Base-by-base conservation (phyloP, 371 early-diverging fungal genomes). In the Cokeromyces recurvatus region DNA sequence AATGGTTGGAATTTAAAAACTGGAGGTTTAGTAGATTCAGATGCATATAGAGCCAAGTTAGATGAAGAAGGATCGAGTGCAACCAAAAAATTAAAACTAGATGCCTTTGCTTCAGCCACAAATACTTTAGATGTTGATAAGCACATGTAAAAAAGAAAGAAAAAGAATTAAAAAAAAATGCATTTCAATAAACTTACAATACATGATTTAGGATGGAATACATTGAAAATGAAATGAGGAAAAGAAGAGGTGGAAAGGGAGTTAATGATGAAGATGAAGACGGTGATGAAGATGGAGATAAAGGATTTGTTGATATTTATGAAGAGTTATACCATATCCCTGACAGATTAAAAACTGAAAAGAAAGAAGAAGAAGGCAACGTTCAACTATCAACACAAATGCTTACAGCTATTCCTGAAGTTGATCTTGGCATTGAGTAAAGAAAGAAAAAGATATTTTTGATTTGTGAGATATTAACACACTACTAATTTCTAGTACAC, bases 321-420 rank as follows among this genome's bases (percentile, higher is more conserved):
- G 84, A 85, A 42, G 85, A 85, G 39, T 63, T 85, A 17, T 89
- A 81, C 62, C 72, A 77, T 6, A 66, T 90, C 24, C 89, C 90
- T 0, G 85, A 86, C 24, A 84, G 89, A 45, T 53, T 90, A 31
- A 73, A 80, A 63, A 84, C 86, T 29, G 49, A 23, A 11, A 22
- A 46, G 22, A 81, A 81, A 51, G 78, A 78, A 1, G 79, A 87
- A 20, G 94, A 95, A 57, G 94, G 93, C 17, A 92, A 86, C 53
- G 89, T 92, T 2, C 87, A 91, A 34, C 63, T 89, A 27, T 92
- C 93, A 2, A 77, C 93, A 8, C 78, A 87, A 29, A 93, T 95
- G 94, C 59, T 95, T 29, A 91, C 93, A 7, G 89, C 92, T 8
- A 92, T 95, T 44, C 96, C 94, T 4, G 94, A 94, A 63, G 90